phyloP scores from a whole-genome alignment of 228 moss, liverwort and hornwort species.

The Sphagnum fallax region DNA sequence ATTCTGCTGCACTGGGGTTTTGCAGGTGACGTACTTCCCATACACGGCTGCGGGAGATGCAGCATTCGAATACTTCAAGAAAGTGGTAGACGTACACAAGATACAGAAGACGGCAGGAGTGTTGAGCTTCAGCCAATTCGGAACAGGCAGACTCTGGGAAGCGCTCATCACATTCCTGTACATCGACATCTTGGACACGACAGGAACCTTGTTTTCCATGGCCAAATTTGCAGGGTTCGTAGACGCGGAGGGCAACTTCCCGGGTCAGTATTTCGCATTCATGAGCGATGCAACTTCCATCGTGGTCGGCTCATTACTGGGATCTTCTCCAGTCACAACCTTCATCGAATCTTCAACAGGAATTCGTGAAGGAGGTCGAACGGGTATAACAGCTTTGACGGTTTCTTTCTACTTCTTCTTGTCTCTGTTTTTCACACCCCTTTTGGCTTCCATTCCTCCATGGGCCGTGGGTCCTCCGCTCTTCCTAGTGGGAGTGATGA shows the following conservation, averaged over 20 bases:
- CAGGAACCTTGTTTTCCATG: slow-evolving; percentile 90
- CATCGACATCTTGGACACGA: slow-evolving; percentile 87
- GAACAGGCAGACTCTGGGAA: slow-evolving; percentile 59
- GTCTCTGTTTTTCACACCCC: slow-evolving; percentile 80
- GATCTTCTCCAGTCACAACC: slow-evolving; percentile 70
- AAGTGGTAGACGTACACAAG: slow-evolving; percentile 76
- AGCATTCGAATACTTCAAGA: slow-evolving; percentile 67
- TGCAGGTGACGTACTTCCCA: slow-evolving; percentile 75
- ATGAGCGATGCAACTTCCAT: slow-evolving; percentile 94
- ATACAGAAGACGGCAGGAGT: slow-evolving; percentile 70
- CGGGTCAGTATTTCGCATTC: slow-evolving; percentile 93
- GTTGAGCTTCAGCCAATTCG: slow-evolving; percentile 65
- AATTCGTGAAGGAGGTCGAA: slow-evolving; percentile 86
- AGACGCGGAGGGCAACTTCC: slow-evolving; percentile 72
- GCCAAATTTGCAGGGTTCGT: slow-evolving; percentile 79
- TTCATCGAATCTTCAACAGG: slow-evolving; percentile 92
- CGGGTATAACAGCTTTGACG: slow-evolving; percentile 73
- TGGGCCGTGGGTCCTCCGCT: slow-evolving; percentile 97
- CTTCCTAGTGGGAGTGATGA: slow-evolving; percentile 87
- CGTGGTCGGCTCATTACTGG: slow-evolving; percentile 64
- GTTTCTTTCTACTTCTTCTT: slow-evolving; percentile 66
- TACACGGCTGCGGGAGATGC: slow-evolving; percentile 43
- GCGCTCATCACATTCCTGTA: slow-evolving; percentile 88
- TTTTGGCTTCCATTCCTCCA: slow-evolving; percentile 86
- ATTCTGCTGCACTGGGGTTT: no score